Base-by-base conservation (phyloP, 768 basidiomycete genomes). In the Phanerochaete carnosa region DNA sequence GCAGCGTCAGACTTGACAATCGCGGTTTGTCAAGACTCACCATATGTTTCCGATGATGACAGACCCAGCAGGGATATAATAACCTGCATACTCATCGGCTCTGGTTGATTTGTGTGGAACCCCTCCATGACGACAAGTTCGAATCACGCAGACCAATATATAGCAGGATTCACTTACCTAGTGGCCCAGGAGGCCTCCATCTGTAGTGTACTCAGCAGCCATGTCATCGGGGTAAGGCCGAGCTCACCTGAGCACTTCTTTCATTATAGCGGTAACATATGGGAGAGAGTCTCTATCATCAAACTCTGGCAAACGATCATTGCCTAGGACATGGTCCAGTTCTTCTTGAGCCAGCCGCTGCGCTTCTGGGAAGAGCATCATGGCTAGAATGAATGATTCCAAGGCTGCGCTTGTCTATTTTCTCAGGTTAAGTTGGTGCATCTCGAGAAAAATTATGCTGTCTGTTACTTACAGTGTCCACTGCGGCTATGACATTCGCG, bases 251-350 rank as follows among this genome's bases (percentile, higher is more conserved):
- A n/a, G n/a, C n/a, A n/a, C n/a, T 29, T 71, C 70, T 47, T 59
- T 68, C 23, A 65, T 23, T 1, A 71, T 35, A 11, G 66, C 68
- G 3, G 55, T 45, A 37, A 69, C 45, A 51, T 66, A 71, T 5
- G 50, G 46, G 25, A 59, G 50, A 2, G 58, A 59, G 8, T 19
- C 19, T 29, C n/a, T 12, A 19, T 72, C 72, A 7, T 62, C 62
- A 29, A 65, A 62, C 2, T 56, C 63, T 2, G 73, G 73, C 3
- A 72, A 54, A 23, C 69, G 65, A 26, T 69, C 66, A 3, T 22
- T 55, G 26, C 71, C 68, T 6, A 70, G 49, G 6, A 70, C 65
- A 5, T 55, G 52, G 43, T 72, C 71, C 7, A 72, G 58, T 52
- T 72, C 30, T 15, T 25, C 23, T 23, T 55, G 53, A 11, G 53